Evolutionary conservation across 495 filamentous ascomycete genomes (phyloP).

Genomic region (Chlorociboria aeruginascens): DNA sequence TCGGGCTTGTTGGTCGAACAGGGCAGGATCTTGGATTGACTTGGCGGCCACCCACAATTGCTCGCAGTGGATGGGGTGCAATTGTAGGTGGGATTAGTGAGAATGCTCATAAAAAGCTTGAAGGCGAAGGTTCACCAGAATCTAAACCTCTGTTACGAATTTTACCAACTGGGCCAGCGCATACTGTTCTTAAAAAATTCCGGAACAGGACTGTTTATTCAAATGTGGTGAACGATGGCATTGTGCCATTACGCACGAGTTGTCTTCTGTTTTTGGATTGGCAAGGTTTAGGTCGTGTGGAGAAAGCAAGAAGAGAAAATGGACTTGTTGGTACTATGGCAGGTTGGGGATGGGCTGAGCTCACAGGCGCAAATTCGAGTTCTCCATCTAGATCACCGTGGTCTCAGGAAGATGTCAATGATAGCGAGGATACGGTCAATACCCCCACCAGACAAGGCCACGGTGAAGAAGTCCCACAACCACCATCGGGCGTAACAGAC

Average conservation of each 20-base stretch:
- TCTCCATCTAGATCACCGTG: constrained; percentile 23
- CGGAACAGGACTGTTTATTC: constrained; percentile 88
- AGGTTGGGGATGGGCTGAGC: constrained; percentile 87
- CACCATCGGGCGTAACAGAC: constrained; percentile 13
- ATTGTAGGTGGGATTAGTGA: constrained; percentile 68
- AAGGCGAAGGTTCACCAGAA: constrained; percentile 54
- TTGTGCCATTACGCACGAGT: constrained; percentile 88
- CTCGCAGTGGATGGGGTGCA: constrained; percentile 77
- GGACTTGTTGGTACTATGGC: constrained; percentile 85
- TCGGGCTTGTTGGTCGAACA: constrained; percentile 87
- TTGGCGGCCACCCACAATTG: constrained; percentile 78
- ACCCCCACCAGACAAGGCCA: constrained; percentile 17
- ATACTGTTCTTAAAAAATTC: constrained; percentile 75
- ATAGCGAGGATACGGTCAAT: constrained; percentile 12
- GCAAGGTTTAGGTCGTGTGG: constrained; percentile 83
- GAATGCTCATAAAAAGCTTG: constrained; percentile 47
- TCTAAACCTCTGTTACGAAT: constrained; percentile 87
- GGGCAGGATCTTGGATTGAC: constrained; percentile 91
- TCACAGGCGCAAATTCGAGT: constrained; percentile 69
- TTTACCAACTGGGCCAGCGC: constrained; percentile 84
- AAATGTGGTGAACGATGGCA: constrained; percentile 97
- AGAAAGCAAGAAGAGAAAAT: constrained; percentile 88
- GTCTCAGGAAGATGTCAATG: constrained; percentile 7
- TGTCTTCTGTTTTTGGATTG: constrained; percentile 96
- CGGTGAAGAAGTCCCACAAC: constrained; percentile 19